Conservation (phyloP, 73 alveolate genomes). For the Tetrahymena thermophila region DNA sequence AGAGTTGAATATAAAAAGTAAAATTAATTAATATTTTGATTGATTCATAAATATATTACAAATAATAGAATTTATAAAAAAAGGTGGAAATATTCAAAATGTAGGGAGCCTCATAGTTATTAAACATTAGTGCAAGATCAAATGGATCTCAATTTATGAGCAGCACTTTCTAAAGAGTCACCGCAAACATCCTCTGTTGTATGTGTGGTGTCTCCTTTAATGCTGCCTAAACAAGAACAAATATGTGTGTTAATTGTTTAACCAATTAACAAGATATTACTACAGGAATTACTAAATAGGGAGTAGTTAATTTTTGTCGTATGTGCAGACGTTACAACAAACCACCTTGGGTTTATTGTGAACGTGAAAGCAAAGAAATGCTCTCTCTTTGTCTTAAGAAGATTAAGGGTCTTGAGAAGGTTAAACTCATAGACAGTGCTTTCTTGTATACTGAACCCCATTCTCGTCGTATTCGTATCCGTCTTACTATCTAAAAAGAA, state of each 20-base stretch:
- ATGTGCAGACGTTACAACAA: constrained; percentile 58
- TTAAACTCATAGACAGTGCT: constrained; percentile 83
- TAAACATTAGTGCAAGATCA: not conserved
- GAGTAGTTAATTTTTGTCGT: constrained; percentile 39
- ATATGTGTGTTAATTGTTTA: constrained; percentile 25
- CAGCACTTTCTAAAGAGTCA: not conserved
- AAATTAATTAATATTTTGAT: not conserved
- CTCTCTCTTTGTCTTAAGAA: constrained; percentile 80
- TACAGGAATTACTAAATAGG: constrained; percentile 35
- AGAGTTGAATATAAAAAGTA: not conserved
- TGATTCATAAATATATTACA: not conserved
- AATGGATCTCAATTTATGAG: not conserved
- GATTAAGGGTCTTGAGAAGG: constrained; percentile 37
- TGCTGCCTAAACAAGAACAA: constrained; percentile 23
- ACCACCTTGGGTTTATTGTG: constrained; percentile 90
- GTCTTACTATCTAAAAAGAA: constrained; percentile 89
- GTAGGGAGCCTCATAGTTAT: not conserved
- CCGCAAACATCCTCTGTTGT: constrained; percentile 31
- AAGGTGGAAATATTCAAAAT: not conserved
- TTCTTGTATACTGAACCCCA: constrained; percentile 97
- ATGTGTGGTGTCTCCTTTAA: constrained; percentile 32
- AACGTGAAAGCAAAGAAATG: constrained; percentile 87
- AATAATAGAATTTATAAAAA: not conserved
- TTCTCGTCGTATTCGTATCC: constrained; percentile 84
- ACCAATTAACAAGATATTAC: constrained; percentile 26